Base-by-base conservation (phyloP, 345 rosid species). In the Mercurialis annua region DNA sequence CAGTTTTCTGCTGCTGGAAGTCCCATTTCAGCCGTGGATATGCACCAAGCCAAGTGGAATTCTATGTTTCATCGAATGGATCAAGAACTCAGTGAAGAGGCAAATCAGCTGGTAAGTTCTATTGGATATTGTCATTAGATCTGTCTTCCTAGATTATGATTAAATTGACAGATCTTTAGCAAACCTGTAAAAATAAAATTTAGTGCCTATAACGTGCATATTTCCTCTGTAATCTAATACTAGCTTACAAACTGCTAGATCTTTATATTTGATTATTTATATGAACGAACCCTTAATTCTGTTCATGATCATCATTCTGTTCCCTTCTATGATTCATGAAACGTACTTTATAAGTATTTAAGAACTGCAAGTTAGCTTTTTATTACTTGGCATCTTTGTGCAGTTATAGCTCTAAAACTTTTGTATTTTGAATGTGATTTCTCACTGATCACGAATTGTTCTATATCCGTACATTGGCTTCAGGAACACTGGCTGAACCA, bases 401-500 rank as follows among this genome's bases (percentile, higher is more conserved):
- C 40, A 34, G 40, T 34, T 34, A 34, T 4, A 34, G 40, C 40
- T 34, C 40, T 34, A 34, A 34, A 3, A 34, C 40, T 34, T 34
- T 34, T 9, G 9, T 34, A 34, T 34, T 3, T 3, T 34, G 5
- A 20, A 27, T 7, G 17, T n/a, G 57, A 3, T 52, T 52, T 9
- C 57, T 52, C 27, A 23, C 16, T 52, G 2, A 15, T 27, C 57
- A 20, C 2, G 55, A 6, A 52, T 14, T 7, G 10, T 23, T 56
- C 40, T 56, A 56, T 29, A 29, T 8, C 5, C 18, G 36, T 4
- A 44, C 65, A 43, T 44, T 31, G 30, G 8, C n/a, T 62, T 30
- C 50, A 62, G 53, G 36, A 62, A 62, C 52, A 40, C 21, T 62
- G 51, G 65, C 29, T 44, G 65, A 62, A 62, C 21, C 65, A 62